Evolutionary conservation across 176 grass and related monocot genomes (phyloP), one percentile per base, ranked within the genome.

Genomic region (Ananas comosus): DNA sequence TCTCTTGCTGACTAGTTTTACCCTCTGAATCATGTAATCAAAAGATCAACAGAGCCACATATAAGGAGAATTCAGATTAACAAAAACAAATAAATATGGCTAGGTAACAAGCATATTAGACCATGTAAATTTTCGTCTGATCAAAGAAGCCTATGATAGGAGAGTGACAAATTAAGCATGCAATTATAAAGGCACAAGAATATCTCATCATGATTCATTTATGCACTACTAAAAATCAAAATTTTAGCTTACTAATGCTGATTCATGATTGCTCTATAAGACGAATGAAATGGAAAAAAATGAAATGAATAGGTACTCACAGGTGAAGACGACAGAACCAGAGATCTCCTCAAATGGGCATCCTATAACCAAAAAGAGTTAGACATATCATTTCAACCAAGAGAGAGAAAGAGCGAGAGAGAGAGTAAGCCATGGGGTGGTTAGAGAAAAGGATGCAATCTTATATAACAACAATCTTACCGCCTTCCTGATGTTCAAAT

Each of bases 1-100:
- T 61, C 85, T 87, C 77, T 85, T 90, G 78, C 76, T 76, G 53
- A 69, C 63, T 25, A 90, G 72, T 70, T 76, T 91, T 75, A 64
- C 22, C 52, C 67, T 77, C 89, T 99, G 81, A 73, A 80, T 70
- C 78, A 25, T 13, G 51, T 21, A 11, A 59, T 69, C 50, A 72
- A 78, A 11, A n/a, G 52, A 51, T 59, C 9, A 70, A 58, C 9
- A 17, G 49, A 79, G n/a, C 23, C 3, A 16, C 13, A 2, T 49
- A 1, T 13, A 71, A 18, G 22, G 48, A 21, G 21, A 71, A 71
- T 33, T 49, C 29, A 12, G 16, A 68, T 68, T 68, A 47, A 48
- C 27, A 49, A 68, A 10, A 48, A 68, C 11, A 27, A 24, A 21
- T 22, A 2, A 51, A 33, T 56, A 64, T 70, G 10, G 25, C 51